Conservation (phyloP, 2,329 filamentous ascomycete genomes). For the Alternaria sp. region DNA sequence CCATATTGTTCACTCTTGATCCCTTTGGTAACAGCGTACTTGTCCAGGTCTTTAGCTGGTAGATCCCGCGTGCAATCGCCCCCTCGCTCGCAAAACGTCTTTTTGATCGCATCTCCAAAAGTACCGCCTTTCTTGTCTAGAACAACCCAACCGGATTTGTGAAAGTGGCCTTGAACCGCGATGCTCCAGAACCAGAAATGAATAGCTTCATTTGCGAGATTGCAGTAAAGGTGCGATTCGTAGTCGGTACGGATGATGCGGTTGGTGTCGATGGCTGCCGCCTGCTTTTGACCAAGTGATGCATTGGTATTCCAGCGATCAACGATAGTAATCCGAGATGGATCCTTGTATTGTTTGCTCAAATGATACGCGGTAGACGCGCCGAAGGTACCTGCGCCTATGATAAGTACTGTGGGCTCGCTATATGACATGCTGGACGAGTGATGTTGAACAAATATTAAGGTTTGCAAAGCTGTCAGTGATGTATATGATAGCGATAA, state of each 20-base stretch:
- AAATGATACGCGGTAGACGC: conserved; percentile 72
- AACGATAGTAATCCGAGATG: conserved; percentile 47
- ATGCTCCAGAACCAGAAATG: conserved; percentile 53
- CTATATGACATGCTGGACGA: conserved; percentile 10
- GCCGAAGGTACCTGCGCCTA: conserved; percentile 72
- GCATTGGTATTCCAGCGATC: conserved; percentile 37
- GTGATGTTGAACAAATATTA: background rate
- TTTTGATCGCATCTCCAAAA: conserved; percentile 61
- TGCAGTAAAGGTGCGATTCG: conserved; percentile 64
- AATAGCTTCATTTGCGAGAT: conserved; percentile 55
- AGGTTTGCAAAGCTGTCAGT: background rate
- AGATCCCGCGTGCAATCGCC: conserved; percentile 51
- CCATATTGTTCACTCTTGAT: conserved; percentile 24
- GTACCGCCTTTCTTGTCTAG: conserved; percentile 59
- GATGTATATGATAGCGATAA: conserved; percentile 1
- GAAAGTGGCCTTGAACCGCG: conserved; percentile 54
- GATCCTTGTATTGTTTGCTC: conserved; percentile 58
- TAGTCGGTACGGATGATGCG: conserved; percentile 70
- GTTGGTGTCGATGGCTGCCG: conserved; percentile 68
- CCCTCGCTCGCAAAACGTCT: conserved; percentile 59
- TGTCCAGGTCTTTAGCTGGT: conserved; percentile 50
- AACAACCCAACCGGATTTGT: conserved; percentile 67
- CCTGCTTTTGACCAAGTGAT: conserved; percentile 56
- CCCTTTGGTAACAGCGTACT: conserved; percentile 53
- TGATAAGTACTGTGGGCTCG: conserved; percentile 57